Percentiles rank a stretch among this genome's conserved stretches.
Conservation (phyloP, 495 filamentous ascomycete species). For the Hypoxylon fragiforme region DNA sequence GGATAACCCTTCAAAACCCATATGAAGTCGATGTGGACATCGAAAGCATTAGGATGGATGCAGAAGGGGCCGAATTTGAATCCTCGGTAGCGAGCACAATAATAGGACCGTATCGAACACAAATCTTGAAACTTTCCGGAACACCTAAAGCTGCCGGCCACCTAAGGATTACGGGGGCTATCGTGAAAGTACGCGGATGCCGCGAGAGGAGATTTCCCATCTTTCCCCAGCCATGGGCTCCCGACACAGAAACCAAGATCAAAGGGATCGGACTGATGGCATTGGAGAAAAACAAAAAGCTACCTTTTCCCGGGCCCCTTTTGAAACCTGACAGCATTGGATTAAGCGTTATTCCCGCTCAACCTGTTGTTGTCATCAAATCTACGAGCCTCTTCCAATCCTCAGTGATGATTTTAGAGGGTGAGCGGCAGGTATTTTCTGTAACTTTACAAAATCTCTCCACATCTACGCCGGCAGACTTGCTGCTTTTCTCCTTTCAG, state of each 20-base stretch:
- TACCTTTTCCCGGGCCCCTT: slow-evolving; percentile 39
- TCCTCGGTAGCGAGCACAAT: slow-evolving; percentile 64
- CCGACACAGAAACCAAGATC: slow-evolving; percentile 69
- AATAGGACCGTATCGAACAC: slow-evolving; percentile 77
- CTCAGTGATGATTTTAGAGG: slow-evolving; percentile 88
- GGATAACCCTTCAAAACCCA: slow-evolving; percentile 85
- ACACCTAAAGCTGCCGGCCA: slow-evolving; percentile 66
- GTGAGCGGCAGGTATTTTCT: slow-evolving; percentile 74
- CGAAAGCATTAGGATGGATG: slow-evolving; percentile 75
- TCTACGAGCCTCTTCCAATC: slow-evolving; percentile 79
- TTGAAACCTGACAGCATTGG: slow-evolving; percentile 54
- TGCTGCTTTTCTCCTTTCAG: slow-evolving; percentile 83
- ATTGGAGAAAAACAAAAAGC: slow-evolving; percentile 47
- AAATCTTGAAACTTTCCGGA: slow-evolving; percentile 72
- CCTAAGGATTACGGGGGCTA: slow-evolving; percentile 75
- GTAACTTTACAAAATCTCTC: slow-evolving; percentile 83
- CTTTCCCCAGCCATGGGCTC: slow-evolving; percentile 74
- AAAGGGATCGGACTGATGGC: slow-evolving; percentile 71
- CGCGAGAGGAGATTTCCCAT: slow-evolving; percentile 81
- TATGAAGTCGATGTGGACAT: slow-evolving; percentile 91
- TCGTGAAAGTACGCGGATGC: slow-evolving; percentile 79
- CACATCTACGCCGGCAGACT: slow-evolving; percentile 69
- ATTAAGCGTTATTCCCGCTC: slow-evolving; percentile 72
- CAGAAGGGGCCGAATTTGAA: slow-evolving; percentile 70
- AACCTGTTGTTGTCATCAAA: slow-evolving; percentile 76